Percentiles rank a stretch among this genome's conserved stretches.
Evolutionary conservation across 768 basidiomycete genomes (phyloP).

Genomic region (Termitomyces sp.): DNA sequence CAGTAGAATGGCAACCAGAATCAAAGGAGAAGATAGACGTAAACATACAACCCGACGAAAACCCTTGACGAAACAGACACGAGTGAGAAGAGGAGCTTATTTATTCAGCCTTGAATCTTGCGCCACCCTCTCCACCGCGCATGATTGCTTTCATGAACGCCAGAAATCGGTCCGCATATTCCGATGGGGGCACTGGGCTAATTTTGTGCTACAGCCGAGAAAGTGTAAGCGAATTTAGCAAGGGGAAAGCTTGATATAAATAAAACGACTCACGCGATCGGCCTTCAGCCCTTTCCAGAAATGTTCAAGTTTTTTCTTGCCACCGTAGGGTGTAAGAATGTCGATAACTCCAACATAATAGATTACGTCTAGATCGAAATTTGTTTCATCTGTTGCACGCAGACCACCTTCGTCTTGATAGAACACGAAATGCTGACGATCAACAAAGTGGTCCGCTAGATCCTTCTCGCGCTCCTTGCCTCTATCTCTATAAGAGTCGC

Average conservation of each 20-base stretch:
- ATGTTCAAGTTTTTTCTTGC: conserved; percentile 77
- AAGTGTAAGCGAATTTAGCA: conserved; percentile 5
- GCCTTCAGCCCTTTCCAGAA: conserved; percentile 88
- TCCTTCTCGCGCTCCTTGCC: conserved; percentile 33
- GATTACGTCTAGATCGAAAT: conserved; percentile 67
- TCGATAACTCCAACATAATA: conserved; percentile 98
- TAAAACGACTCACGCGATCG: conserved; percentile 69
- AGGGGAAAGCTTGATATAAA: neutral
- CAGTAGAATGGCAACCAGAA: neutral
- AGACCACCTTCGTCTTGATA: conserved; percentile 96
- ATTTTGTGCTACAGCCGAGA: conserved; percentile 71
- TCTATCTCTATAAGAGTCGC: conserved; percentile 38
- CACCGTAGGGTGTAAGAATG: conserved; percentile 86
- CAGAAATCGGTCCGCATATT: conserved; percentile 90
- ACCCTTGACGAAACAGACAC: neutral
- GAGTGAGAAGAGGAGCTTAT: neutral
- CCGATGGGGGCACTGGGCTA: conserved; percentile 82
- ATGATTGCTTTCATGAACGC: conserved; percentile 81
- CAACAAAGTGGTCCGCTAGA: conserved; percentile 40
- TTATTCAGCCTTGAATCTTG: conserved; percentile 34
- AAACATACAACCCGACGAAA: neutral
- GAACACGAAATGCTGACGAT: conserved; percentile 78
- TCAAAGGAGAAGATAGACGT: neutral
- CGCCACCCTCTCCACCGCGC: conserved; percentile 71
- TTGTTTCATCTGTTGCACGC: conserved; percentile 83